Evolutionary conservation across 2,329 filamentous ascomycete species (phyloP).

Genomic region (Aspergillus sp.): DNA sequence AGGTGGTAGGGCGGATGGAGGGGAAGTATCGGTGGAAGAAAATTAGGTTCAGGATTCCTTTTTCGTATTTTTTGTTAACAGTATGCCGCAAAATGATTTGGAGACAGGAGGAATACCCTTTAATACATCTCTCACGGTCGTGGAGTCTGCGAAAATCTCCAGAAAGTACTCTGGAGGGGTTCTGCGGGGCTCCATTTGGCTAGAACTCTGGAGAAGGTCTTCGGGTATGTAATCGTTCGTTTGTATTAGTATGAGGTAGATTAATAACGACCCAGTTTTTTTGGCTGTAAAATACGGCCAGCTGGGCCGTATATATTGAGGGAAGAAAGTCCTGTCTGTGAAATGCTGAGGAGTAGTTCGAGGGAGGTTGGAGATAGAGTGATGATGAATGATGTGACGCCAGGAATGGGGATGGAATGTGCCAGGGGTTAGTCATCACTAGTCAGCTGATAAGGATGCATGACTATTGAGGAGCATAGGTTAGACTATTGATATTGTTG

Average conservation of each 20-base stretch:
- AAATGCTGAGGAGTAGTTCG: background rate
- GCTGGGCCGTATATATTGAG: slow-evolving; percentile 9
- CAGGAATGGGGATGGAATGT: too few species aligned
- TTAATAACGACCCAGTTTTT: slow-evolving; percentile 11
- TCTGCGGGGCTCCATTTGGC: slow-evolving; percentile 54
- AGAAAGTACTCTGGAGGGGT: slow-evolving; percentile 81
- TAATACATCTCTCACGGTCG: slow-evolving; percentile 83
- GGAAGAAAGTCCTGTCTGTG: background rate
- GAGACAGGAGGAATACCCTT: slow-evolving; percentile 55
- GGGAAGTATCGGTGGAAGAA: slow-evolving; percentile 99
- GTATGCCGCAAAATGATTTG: too few species aligned
- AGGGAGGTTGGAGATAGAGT: background rate
- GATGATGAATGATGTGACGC: too few species aligned
- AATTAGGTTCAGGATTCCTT: slow-evolving; percentile 90
- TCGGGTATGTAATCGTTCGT: background rate
- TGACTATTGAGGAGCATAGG: too few species aligned
- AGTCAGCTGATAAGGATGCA: too few species aligned
- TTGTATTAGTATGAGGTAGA: background rate
- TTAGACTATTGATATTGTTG: too few species aligned
- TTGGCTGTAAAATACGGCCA: slow-evolving; percentile 4
- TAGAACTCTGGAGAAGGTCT: slow-evolving; percentile 3
- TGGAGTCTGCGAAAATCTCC: slow-evolving; percentile 86
- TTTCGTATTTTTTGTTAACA: too few species aligned
- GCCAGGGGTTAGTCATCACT: too few species aligned
- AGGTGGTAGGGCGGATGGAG: slow-evolving; percentile 69